These are phyloP conservation scores for Lachancea meyersii DNA, from an alignment of 805 yeast species.

Conservation along the genomic window DNA sequence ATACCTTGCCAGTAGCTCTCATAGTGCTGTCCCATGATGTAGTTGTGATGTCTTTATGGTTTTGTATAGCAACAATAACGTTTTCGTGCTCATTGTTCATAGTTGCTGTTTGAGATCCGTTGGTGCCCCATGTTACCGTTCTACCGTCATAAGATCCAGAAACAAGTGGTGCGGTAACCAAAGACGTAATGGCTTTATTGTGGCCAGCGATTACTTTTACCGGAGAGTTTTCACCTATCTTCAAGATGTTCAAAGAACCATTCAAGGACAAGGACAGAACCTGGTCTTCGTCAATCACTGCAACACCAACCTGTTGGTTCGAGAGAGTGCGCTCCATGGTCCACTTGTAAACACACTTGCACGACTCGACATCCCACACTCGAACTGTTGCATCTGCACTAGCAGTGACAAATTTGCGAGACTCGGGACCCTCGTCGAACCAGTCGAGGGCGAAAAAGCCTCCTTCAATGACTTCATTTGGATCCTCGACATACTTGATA, in stretches of 20 bases:
- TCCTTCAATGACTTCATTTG: slow-evolving; percentile 52
- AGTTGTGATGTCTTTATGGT: slow-evolving; percentile 35
- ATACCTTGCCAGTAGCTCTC: slow-evolving; percentile 31
- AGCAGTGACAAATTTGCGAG: slow-evolving; percentile 57
- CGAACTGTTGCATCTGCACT: slow-evolving; percentile 79
- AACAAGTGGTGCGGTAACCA: slow-evolving; percentile 33
- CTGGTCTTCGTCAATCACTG: slow-evolving; percentile 44
- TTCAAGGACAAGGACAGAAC: slow-evolving; percentile 61
- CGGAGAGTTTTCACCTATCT: slow-evolving; percentile 32
- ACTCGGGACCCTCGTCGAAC: slow-evolving; percentile 44
- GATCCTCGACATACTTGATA: slow-evolving; percentile 40
- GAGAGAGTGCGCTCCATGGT: slow-evolving; percentile 40
- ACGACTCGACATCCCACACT: slow-evolving; percentile 48
- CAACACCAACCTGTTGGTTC: slow-evolving; percentile 74
- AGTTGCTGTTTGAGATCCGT: slow-evolving; percentile 30
- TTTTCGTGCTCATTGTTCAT: slow-evolving; percentile 51
- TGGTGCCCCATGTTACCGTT: slow-evolving; percentile 50
- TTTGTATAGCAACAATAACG: slow-evolving; percentile 50
- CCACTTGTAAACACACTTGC: slow-evolving; percentile 47
- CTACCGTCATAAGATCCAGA: slow-evolving; percentile 85
- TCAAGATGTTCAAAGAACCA: slow-evolving; percentile 65
- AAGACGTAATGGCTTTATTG: slow-evolving; percentile 71
- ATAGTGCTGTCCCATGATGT: slow-evolving; percentile 88
- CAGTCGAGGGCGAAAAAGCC: slow-evolving; percentile 78
- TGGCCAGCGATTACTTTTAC: slow-evolving; percentile 57